Evolutionary conservation across 2,329 filamentous ascomycete species (phyloP).

Genomic region (Xylaria arbuscula): DNA sequence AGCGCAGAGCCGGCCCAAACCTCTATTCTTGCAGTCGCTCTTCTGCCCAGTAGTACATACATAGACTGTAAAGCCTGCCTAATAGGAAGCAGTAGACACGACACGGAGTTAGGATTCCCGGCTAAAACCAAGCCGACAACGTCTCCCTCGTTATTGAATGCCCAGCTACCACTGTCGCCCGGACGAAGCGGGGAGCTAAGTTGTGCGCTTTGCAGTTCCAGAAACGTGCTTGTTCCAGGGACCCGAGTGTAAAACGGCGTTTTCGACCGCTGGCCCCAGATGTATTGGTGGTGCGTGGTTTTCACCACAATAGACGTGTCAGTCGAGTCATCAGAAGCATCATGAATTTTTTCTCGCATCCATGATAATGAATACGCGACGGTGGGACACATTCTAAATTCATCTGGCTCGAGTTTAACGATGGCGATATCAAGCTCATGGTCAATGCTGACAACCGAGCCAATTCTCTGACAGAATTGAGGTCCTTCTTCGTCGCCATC

Average conservation of each 20-base stretch:
- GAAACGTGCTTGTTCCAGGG: slow-evolving; percentile 26
- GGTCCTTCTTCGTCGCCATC: slow-evolving; percentile 6
- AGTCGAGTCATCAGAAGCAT: background rate
- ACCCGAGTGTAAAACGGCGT: slow-evolving; percentile 30
- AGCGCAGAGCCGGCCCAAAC: slow-evolving; percentile 52
- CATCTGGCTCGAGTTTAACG: slow-evolving; percentile 13
- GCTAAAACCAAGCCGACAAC: slow-evolving; percentile 32
- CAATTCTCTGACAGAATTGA: slow-evolving; percentile 21
- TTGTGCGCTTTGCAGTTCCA: slow-evolving; percentile 26
- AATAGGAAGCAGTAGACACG: slow-evolving; percentile 32
- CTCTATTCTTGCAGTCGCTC: background rate
- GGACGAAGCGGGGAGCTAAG: slow-evolving; percentile 16
- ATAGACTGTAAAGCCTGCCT: slow-evolving; percentile 1
- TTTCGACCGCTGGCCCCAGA: slow-evolving; percentile 27
- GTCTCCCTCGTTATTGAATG: slow-evolving; percentile 13
- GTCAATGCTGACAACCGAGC: slow-evolving; percentile 28
- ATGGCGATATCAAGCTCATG: slow-evolving; percentile 31
- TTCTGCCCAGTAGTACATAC: slow-evolving; percentile 6
- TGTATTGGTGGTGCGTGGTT: slow-evolving; percentile 26
- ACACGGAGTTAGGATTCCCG: slow-evolving; percentile 25
- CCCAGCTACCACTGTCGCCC: slow-evolving; percentile 37
- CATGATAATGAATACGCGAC: background rate
- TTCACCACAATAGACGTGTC: slow-evolving; percentile 21
- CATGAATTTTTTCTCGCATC: no score
- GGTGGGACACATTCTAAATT: no score